These are phyloP conservation scores for Pseudogymnoascus sp. DNA, from an alignment of 2,329 filamentous ascomycete genomes.

Conservation along the genomic window DNA sequence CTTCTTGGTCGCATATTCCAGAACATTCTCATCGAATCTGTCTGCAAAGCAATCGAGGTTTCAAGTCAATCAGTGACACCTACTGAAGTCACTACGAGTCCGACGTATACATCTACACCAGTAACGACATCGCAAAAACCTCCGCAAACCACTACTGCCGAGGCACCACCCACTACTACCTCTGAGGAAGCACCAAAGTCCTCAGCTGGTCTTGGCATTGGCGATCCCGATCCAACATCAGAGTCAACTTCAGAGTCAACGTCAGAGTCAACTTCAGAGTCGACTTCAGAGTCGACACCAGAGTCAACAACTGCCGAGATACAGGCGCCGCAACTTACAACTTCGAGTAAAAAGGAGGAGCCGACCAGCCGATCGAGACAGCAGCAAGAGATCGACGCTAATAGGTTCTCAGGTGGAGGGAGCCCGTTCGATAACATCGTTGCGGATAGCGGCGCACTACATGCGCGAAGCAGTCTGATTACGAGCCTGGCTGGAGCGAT, in stretches of 20 bases:
- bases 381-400: slow-evolving; percentile 6
- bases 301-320: background rate
- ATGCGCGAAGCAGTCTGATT: background rate
- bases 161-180: background rate
- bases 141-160: background rate
- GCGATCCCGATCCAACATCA: background rate
- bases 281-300: background rate
- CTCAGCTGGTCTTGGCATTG: background rate
- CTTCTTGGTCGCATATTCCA: slow-evolving; percentile 7
- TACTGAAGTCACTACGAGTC: background rate
- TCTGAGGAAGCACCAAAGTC: background rate
- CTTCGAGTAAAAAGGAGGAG: background rate
- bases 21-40: background rate
- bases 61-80: background rate
- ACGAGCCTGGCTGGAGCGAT: background rate
- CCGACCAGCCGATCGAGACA: background rate
- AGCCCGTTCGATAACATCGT: slow-evolving; percentile 10
- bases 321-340: background rate
- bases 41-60: background rate
- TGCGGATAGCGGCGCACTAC: background rate
- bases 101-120: background rate
- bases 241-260: background rate
- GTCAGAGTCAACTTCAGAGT: background rate
- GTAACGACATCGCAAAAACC: background rate
- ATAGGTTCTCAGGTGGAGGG: slow-evolving; percentile 7